Evolutionary conservation across 2,329 filamentous ascomycete species (phyloP).

Genomic region (Aspergillus cejpii): DNA sequence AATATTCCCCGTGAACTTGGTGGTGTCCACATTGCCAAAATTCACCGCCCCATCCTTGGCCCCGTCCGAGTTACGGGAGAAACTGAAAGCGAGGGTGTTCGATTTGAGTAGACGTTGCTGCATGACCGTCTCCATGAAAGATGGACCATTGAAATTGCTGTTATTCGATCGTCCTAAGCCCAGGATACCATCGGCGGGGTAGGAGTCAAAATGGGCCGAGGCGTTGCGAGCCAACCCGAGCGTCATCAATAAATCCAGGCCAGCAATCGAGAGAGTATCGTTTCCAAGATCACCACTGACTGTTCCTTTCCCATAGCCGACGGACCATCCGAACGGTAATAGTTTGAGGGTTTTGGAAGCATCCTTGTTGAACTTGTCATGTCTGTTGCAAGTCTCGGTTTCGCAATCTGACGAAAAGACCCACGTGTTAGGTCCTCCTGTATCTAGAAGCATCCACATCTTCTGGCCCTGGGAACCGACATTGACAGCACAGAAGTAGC

Average conservation of each 20-base stretch:
- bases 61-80: conserved; percentile 62
- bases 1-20: conserved; percentile 62
- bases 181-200: conserved; percentile 82
- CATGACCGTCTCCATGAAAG: conserved; percentile 59
- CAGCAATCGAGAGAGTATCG: conserved; percentile 62
- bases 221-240: conserved; percentile 69
- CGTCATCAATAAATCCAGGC: conserved; percentile 55
- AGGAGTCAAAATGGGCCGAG: conserved; percentile 66
- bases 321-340: conserved; percentile 51
- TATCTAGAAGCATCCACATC: conserved; percentile 51
- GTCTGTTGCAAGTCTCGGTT: conserved; percentile 58
- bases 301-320: conserved; percentile 70
- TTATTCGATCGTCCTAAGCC: conserved; percentile 62
- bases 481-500: conserved; percentile 48
- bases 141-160: conserved; percentile 48
- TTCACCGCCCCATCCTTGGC: conserved; percentile 67
- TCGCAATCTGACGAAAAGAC: conserved; percentile 67
- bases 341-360: conserved; percentile 60
- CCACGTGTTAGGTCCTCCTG: conserved; percentile 64
- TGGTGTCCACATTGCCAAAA: conserved; percentile 63
- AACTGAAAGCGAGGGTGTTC: conserved; percentile 64
- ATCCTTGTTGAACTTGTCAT: conserved; percentile 61
- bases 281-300: conserved; percentile 61
- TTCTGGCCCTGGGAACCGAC: conserved; percentile 46
- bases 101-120: conserved; percentile 51